Base-by-base conservation (phyloP, 345 rosid genomes). In the Gossypium raimondii region DNA sequence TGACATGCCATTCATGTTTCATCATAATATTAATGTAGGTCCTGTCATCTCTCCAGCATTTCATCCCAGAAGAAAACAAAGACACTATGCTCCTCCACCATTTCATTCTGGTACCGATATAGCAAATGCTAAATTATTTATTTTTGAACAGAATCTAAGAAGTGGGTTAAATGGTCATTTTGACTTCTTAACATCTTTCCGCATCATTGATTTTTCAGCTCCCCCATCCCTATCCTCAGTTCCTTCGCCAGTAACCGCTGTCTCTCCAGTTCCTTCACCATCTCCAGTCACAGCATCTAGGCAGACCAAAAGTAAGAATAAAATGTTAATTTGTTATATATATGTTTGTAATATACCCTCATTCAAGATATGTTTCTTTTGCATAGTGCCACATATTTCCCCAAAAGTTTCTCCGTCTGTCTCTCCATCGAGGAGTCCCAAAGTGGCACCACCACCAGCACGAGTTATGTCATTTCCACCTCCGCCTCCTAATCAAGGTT, bases 401-500 rank as follows among this genome's bases (percentile, higher is more conserved):
- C 83, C 87, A 29, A 70, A 77, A 83, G 77, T 62, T 78, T 79
- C 89, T 77, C 88, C 87, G 16, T 53, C 84, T 20, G 73, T 81
- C 16, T 58, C 88, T 66, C 79, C 88, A 25, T 74, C 85, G 73
- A 85, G 78, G 80, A 88, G 83, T 82, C 88, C 95, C 75, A 86
- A 85, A 69, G 74, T 76, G 83, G 88, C 91, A 53, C 79, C 76
- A 43, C 65, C 78, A 48, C 96, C 96, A 17, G 92, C 88, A 9
- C 60, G 58, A n/a, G 77, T 91, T 48, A 91, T 62, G 45, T 81
- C 91, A 70, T 84, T 94, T 65, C 98, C 96, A 16, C 98, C 96
- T 68, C 98, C 99, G 59, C 99, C 99, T 76, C 98, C 98, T 63
- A 95, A 89, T 84, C 84, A 83, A 87, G 98, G 99, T 94, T 12